Conservation (phyloP, 805 yeast genomes). For the Nakazawaea sp. region DNA sequence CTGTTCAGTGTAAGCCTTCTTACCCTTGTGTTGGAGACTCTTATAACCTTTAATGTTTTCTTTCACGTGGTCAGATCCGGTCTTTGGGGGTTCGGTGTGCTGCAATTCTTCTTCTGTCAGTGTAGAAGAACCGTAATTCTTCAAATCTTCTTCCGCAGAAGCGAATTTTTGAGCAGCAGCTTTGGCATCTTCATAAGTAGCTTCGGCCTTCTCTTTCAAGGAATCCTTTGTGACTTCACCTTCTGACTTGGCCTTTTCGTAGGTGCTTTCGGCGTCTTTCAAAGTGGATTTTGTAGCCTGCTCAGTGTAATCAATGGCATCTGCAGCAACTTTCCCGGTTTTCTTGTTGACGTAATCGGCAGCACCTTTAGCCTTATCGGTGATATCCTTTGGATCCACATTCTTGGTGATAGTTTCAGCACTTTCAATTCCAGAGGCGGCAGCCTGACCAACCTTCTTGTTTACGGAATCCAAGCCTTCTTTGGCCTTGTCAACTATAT, state of each 20-base stretch:
- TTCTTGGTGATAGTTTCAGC: constrained; percentile 19
- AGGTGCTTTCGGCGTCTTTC: background rate
- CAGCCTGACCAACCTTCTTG: constrained; percentile 29
- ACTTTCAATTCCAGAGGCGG: constrained; percentile 31
- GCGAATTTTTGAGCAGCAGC: background rate
- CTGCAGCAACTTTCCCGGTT: constrained; percentile 11
- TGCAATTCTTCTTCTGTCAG: background rate
- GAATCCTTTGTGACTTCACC: background rate
- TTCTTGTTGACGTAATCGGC: constrained; percentile 10
- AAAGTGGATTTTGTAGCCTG: background rate
- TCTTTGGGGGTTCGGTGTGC: background rate
- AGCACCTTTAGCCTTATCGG: constrained; percentile 4
- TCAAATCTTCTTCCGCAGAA: background rate
- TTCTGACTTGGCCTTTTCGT: background rate
- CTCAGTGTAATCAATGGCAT: constrained; percentile 17
- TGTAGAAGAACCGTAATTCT: constrained; percentile 1
- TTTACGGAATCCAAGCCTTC: constrained; percentile 16
- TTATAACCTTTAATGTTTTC: constrained; percentile 29
- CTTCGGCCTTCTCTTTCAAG: background rate
- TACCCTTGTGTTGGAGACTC: constrained; percentile 35
- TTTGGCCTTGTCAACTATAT: constrained; percentile 12
- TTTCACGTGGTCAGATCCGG: constrained; percentile 13
- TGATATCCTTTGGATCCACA: background rate
- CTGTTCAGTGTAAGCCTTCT: constrained; percentile 34
- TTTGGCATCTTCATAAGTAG: background rate